Evolutionary conservation across 2,329 filamentous ascomycete genomes (phyloP), one percentile per base, ranked within the genome.

Genomic region (Diaporthe sp.): DNA sequence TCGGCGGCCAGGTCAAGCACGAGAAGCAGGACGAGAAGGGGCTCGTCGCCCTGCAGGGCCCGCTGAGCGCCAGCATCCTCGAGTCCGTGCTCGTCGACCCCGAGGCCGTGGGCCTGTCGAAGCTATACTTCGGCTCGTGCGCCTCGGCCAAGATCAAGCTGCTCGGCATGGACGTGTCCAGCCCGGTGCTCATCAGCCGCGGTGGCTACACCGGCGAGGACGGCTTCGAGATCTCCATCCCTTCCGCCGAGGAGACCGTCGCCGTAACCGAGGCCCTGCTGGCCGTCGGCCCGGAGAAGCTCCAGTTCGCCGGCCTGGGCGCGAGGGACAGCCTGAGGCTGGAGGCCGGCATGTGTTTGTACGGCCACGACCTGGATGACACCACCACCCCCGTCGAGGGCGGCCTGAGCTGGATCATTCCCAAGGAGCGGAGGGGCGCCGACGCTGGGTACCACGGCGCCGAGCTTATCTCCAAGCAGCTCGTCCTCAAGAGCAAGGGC

Each of bases 321-420:
- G 95, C 97, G 3, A 91, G 97, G 77, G 97, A 99, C 84, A 97
- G 94, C 76, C 91, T 99, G 75, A 92, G 97, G 61, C 91, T 99
- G 40, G 97, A 99, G 86, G 97, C 97, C 0, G 97, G 97, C 76
- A 97, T 99, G 96, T 99, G 97, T 84, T 89, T 99, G n/a, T 99
- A 99, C 85, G 97, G 97, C n/a, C 95, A 98, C 85, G 97, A 99
- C 83, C 90, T 99, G 50, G 92, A 97, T 82, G 96, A 98, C 82
- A 83, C 84, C n/a, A 91, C 88, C 25, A 91, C 89, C 22, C 89
- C 89, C 22, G 88, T 89, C 77, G 90, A 91, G 83, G 90, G 84
- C 42, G 86, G 83, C 19, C 86, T 92, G 42, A 81, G 83, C 77
- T 99, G 97, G 96, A 90, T 98, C 80, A 92, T 99, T 75, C 92